Percentiles rank a stretch among this genome's conserved stretches.
These are phyloP conservation scores for Pisolithus microcarpus DNA, from an alignment of 768 basidiomycete species.

Conservation along the genomic window DNA sequence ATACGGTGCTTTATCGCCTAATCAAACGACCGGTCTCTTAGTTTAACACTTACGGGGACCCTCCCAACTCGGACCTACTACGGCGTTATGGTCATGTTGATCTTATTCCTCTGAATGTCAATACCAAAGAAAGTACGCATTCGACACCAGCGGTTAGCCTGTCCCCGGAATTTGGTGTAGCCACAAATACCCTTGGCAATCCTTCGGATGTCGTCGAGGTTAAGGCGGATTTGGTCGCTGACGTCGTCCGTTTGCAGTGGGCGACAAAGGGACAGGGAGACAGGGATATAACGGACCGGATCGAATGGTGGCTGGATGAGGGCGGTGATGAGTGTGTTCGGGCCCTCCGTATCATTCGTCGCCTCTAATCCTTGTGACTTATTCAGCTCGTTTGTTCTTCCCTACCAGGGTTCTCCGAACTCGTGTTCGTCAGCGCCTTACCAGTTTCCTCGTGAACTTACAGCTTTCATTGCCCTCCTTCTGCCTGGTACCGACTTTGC, in stretches of 20 bases:
- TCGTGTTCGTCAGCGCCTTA: slow-evolving; percentile 44
- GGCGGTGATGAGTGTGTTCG: slow-evolving; percentile 78
- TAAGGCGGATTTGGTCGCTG: slow-evolving; percentile 60
- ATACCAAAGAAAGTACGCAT: slow-evolving; percentile 3
- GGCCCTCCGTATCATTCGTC: neutral
- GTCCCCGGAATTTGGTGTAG: slow-evolving; percentile 14
- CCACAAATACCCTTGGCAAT: slow-evolving; percentile 41
- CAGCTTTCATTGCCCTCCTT: slow-evolving; percentile 63
- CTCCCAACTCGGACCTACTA: slow-evolving; percentile 89
- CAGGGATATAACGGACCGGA: slow-evolving; percentile 31
- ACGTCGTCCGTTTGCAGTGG: slow-evolving; percentile 23
- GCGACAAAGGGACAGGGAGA: slow-evolving; percentile 12
- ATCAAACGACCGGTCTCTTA: slow-evolving; percentile 21
- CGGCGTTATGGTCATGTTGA: slow-evolving; percentile 94
- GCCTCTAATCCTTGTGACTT: neutral
- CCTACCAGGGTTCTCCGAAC: slow-evolving; percentile 27
- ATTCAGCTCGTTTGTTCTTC: slow-evolving; percentile 9
- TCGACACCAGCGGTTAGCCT: slow-evolving; percentile 6
- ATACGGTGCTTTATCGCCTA: neutral
- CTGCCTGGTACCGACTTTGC: slow-evolving; percentile 53
- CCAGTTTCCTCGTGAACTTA: slow-evolving; percentile 47
- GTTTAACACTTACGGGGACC: slow-evolving; percentile 96
- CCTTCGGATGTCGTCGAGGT: slow-evolving; percentile 78
- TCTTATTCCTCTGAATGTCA: slow-evolving; percentile 43
- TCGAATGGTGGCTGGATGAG: slow-evolving; percentile 92